Evolutionary conservation across 2,329 filamentous ascomycete species (phyloP).

Genomic region (Hymenoscyphus scutula): DNA sequence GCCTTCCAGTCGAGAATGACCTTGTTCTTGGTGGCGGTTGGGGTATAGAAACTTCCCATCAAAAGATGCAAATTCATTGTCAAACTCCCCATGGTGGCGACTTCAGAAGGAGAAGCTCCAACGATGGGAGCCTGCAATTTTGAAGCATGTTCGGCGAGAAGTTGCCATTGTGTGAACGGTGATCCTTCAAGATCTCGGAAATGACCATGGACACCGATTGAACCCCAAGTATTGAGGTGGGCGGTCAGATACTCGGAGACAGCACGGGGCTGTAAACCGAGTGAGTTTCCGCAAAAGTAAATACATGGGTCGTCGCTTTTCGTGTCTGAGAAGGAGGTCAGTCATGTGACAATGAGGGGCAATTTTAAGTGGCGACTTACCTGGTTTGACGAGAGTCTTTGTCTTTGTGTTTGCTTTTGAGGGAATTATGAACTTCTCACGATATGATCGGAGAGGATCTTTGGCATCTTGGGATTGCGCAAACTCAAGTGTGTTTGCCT

Average conservation of each 20-base stretch:
- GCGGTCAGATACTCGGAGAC: constrained; percentile 64
- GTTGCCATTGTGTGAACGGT: constrained; percentile 68
- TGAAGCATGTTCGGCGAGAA: constrained; percentile 74
- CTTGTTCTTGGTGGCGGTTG: constrained; percentile 58
- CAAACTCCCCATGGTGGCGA: constrained; percentile 85
- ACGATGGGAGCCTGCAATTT: constrained; percentile 69
- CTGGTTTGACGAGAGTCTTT: constrained; percentile 49
- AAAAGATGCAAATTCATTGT: constrained; percentile 69
- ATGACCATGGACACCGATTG: constrained; percentile 81
- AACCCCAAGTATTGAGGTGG: constrained; percentile 80
- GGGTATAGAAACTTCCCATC: constrained; percentile 68
- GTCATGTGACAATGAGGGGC: constrained; percentile 18
- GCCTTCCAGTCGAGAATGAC: constrained; percentile 77
- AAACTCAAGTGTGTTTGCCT: constrained; percentile 48
- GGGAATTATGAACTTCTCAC: constrained; percentile 74
- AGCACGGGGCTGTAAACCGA: constrained; percentile 76
- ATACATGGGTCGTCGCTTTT: constrained; percentile 47
- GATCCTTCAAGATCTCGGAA: constrained; percentile 69
- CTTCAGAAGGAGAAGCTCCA: constrained; percentile 68
- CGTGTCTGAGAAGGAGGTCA: constrained; percentile 12
- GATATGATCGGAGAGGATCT: constrained; percentile 59
- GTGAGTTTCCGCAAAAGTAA: constrained; percentile 88
- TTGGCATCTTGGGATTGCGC: constrained; percentile 55
- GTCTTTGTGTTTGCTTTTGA: constrained; percentile 69
- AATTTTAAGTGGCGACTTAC: constrained; percentile 20